Conservation (phyloP, 768 basidiomycete species). For the Suillus occidentalis region DNA sequence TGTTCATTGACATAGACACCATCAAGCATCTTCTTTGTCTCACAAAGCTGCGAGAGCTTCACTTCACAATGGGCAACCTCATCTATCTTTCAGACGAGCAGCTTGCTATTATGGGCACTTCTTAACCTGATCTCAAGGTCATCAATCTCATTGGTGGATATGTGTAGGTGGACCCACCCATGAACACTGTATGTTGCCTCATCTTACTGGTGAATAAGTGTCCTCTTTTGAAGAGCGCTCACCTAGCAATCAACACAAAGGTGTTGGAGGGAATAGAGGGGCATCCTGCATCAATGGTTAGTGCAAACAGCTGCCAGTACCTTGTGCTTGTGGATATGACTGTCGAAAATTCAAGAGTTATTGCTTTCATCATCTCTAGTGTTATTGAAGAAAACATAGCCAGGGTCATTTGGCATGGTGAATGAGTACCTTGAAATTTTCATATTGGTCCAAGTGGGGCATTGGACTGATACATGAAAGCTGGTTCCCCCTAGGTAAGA, state of each 20-base stretch:
- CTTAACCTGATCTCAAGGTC: not conserved
- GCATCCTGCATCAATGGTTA: not conserved
- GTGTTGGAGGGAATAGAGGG: not conserved
- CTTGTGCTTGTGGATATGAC: not conserved
- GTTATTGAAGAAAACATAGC: not conserved
- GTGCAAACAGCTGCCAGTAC: not conserved
- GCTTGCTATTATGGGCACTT: not conserved
- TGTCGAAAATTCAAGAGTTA: not conserved
- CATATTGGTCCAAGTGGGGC: not conserved
- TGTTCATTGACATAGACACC: not conserved
- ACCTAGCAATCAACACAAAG: not conserved
- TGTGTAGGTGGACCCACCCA: not conserved
- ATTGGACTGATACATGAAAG: not conserved
- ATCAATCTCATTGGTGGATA: not conserved
- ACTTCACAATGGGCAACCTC: not conserved
- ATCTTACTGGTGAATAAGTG: not conserved
- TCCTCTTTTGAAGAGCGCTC: not conserved
- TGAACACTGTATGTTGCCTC: not conserved
- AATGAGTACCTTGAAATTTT: not conserved
- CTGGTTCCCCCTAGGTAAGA: not conserved
- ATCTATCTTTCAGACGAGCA: not conserved
- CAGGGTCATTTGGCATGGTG: not conserved
- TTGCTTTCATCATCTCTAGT: not conserved
- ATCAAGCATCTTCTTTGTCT: not conserved
- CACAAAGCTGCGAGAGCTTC: not conserved